Evolutionary conservation across 495 filamentous ascomycete species (phyloP).

Genomic region (Lasiosphaeria hispida): DNA sequence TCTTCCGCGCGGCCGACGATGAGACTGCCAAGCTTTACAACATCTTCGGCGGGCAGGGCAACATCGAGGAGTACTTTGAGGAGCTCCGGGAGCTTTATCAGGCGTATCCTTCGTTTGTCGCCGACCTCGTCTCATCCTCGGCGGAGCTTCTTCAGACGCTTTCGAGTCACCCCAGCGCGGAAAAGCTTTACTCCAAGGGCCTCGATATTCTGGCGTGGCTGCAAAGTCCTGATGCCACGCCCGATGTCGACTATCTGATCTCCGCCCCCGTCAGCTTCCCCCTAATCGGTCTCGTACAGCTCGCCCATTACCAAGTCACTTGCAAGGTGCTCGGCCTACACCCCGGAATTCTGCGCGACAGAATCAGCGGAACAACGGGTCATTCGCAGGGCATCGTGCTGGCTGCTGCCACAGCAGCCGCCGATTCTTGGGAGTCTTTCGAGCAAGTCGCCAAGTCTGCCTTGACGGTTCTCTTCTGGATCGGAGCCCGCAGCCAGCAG

Average conservation of each 20-base stretch:
- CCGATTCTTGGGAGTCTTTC: slow-evolving; percentile 87
- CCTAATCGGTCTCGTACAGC: slow-evolving; percentile 89
- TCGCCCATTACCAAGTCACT: slow-evolving; percentile 90
- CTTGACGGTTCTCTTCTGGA: slow-evolving; percentile 97
- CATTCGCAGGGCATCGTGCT: slow-evolving; percentile 96
- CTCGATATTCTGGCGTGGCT: slow-evolving; percentile 93
- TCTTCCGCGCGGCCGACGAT: slow-evolving; percentile 84
- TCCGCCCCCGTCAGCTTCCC: slow-evolving; percentile 97
- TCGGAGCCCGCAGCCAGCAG: slow-evolving; percentile 96
- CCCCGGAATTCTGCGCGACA: slow-evolving; percentile 79
- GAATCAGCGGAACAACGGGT: slow-evolving; percentile 83
- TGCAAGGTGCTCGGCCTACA: slow-evolving; percentile 85
- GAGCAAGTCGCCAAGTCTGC: slow-evolving; percentile 71
- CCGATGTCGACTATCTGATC: slow-evolving; percentile 92
- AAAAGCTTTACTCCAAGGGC: slow-evolving; percentile 94
- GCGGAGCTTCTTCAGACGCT: slow-evolving; percentile 80
- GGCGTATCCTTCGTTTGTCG: slow-evolving; percentile 86
- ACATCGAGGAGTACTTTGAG: slow-evolving; percentile 99
- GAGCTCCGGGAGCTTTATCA: slow-evolving; percentile 87
- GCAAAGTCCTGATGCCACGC: slow-evolving; percentile 78
- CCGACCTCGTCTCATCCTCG: slow-evolving; percentile 73
- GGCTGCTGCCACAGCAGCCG: slow-evolving; percentile 86
- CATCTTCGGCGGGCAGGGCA: slow-evolving; percentile 98
- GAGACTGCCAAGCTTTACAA: slow-evolving; percentile 76
- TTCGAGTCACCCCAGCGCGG: slow-evolving; percentile 80